Evolutionary conservation across 176 grass and related monocot genomes (phyloP).

Genomic region (maize (Zea mays)): Zm-B73-REFERENCE-NAM-5.0 NC_050103.1:152933501-152934000

Average conservation of each 20-base stretch:
- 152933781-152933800: neutral
- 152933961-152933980: too few species aligned
- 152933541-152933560: slow-evolving; percentile 97
- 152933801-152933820: neutral
- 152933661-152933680: slow-evolving; percentile 78
- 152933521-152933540: slow-evolving; percentile 50
- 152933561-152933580: slow-evolving; percentile 85
- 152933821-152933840: neutral
- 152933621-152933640: slow-evolving; percentile 46
- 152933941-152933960: too few species aligned
- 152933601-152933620: slow-evolving; percentile 95
- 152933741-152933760: neutral
- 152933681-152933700: slow-evolving; percentile 91
- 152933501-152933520: slow-evolving; percentile 62
- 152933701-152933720: slow-evolving; percentile 89
- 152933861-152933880: too few species aligned
- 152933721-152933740: slow-evolving; percentile 39
- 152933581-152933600: slow-evolving; percentile 96
- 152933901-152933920: too few species aligned
- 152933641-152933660: slow-evolving; percentile 65
- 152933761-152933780: neutral
- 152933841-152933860: too few species aligned
- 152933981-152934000: too few species aligned
- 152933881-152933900: too few species aligned
- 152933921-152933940: too few species aligned